These are phyloP conservation scores for Tricholoma flavovirens DNA, from an alignment of 768 basidiomycete species.

Conservation along the genomic window DNA sequence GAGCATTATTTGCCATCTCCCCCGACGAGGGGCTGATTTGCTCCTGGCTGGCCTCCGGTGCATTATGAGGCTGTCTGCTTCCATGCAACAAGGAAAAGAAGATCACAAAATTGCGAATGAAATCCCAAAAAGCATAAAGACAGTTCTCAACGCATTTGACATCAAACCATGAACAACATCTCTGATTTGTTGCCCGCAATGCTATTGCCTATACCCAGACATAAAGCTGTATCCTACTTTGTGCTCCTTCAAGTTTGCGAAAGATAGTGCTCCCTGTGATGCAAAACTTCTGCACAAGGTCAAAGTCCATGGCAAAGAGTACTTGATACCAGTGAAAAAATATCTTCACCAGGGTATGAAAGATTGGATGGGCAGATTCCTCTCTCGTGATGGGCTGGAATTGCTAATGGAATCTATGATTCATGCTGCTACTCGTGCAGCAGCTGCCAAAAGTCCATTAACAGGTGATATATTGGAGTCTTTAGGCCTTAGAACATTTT, in stretches of 20 bases:
- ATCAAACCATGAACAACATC: background rate
- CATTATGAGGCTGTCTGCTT: background rate
- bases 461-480: constrained; percentile 18
- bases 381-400: constrained; percentile 13
- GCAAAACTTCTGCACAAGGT: background rate
- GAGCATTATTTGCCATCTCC: background rate
- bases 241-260: background rate
- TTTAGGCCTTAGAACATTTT: constrained; percentile 2
- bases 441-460: background rate
- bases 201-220: background rate
- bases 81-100: background rate
- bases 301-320: background rate
- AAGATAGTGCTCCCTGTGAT: background rate
- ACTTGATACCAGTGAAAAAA: background rate
- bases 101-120: background rate
- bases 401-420: background rate
- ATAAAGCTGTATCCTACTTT: background rate
- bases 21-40: background rate
- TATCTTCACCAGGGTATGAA: constrained; percentile 18
- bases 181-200: background rate
- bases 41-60: background rate
- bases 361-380: constrained; percentile 16
- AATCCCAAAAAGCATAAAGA: background rate
- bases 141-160: background rate
- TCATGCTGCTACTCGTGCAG: background rate